Percentiles rank a stretch among this genome's conserved stretches.
These are phyloP conservation scores for Typha latifolia DNA, from an alignment of 176 grass and related monocot genomes.

Conservation along the genomic window DNA sequence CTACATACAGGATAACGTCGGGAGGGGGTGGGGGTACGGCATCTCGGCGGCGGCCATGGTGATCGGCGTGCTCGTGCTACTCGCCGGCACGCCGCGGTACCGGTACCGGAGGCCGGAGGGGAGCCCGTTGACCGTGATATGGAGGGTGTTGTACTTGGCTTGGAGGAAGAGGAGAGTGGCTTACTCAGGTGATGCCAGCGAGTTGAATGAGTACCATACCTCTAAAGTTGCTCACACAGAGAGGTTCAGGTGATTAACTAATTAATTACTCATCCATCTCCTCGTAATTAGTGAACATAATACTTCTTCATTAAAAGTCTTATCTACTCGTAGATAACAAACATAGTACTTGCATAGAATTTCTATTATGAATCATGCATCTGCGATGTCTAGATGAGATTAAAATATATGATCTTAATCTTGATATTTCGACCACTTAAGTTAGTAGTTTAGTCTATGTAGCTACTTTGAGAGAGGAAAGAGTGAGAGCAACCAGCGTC, in stretches of 20 bases:
- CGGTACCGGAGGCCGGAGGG: conserved; percentile 30
- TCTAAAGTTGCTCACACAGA: conserved; percentile 31
- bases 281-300: neutral
- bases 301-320: no score
- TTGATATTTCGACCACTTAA: no score
- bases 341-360: no score
- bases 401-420: no score
- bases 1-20: conserved; percentile 32
- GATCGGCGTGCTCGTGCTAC: conserved; percentile 25
- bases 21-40: conserved; percentile 28
- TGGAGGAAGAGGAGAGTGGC: conserved; percentile 31
- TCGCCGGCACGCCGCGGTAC: conserved; percentile 19
- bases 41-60: conserved; percentile 23
- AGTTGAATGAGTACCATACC: conserved; percentile 25
- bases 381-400: no score
- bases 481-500: neutral
- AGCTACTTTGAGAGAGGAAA: neutral
- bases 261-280: neutral
- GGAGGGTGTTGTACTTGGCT: conserved; percentile 23
- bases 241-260: conserved; percentile 19
- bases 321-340: no score
- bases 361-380: no score
- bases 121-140: conserved; percentile 37
- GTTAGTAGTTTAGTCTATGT: no score
- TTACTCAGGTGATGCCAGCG: conserved; percentile 15